phyloP scores from a whole-genome alignment of 2,329 filamentous ascomycete species.

The Stachybotrys chlorohalonatus region DNA sequence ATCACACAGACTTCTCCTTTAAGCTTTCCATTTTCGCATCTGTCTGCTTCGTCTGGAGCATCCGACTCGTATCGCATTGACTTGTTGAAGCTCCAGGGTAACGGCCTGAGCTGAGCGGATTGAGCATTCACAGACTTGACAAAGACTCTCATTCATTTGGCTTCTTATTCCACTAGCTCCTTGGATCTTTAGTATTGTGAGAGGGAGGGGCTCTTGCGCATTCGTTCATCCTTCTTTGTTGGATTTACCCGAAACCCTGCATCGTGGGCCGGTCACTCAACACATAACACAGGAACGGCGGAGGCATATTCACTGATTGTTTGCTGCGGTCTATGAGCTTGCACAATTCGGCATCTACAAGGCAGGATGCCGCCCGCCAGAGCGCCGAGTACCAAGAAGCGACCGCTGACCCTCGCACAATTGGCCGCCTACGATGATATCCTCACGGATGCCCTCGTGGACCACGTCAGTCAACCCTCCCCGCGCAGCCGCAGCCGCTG shows the following conservation, averaged over 20 bases:
- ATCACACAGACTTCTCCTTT: neutral
- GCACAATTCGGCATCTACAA: neutral
- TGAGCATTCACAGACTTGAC: neutral
- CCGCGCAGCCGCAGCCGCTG: conserved; percentile 10
- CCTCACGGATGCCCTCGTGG: conserved; percentile 86
- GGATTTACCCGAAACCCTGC: neutral
- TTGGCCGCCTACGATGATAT: conserved; percentile 92
- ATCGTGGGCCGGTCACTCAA: neutral
- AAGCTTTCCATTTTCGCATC: neutral
- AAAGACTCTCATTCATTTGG: neutral
- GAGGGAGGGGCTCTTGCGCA: neutral
- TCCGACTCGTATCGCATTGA: neutral
- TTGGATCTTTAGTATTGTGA: neutral
- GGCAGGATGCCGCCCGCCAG: conserved; percentile 26
- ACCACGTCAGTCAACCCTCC: conserved; percentile 60
- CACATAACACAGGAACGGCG: neutral
- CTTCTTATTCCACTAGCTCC: neutral
- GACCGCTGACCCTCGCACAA: conserved; percentile 75
- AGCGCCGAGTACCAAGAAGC: conserved; percentile 42
- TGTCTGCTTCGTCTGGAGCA: neutral
- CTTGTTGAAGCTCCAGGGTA: neutral
- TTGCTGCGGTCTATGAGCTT: neutral
- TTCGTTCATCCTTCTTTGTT: neutral
- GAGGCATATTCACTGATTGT: neutral
- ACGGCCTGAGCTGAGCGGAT: neutral